Percentiles rank a stretch among this genome's conserved stretches.
These are phyloP conservation scores for Fusarium chuoi DNA, from an alignment of 2,329 filamentous ascomycete genomes.

Conservation along the genomic window DNA sequence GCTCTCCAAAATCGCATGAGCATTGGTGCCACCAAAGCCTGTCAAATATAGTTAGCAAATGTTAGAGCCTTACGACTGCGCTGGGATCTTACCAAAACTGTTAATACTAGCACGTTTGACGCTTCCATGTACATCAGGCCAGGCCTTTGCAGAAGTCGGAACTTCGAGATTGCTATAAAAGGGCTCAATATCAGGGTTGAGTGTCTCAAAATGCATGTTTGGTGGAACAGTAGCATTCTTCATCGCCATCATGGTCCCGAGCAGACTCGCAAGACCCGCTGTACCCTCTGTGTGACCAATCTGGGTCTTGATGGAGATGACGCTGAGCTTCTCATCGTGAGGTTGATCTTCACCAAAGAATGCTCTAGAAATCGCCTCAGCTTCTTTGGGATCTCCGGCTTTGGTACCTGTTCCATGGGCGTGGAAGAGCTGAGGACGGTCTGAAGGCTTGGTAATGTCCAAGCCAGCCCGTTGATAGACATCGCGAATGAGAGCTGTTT, in stretches of 20 bases:
- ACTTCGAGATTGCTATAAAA: neutral
- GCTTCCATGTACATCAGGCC: neutral
- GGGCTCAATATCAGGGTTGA: neutral
- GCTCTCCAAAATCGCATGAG: slow-evolving; percentile 17
- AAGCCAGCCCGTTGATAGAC: neutral
- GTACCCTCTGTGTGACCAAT: slow-evolving; percentile 21
- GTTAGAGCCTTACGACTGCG: accelerated
- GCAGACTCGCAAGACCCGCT: neutral
- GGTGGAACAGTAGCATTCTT: neutral
- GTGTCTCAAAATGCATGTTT: neutral
- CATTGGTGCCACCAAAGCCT: slow-evolving; percentile 22
- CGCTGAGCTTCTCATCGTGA: neutral
- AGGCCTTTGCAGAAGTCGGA: neutral
- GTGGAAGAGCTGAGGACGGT: slow-evolving; percentile 10
- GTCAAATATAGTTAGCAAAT: neutral
- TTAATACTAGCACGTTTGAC: slow-evolving; percentile 5
- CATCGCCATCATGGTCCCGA: neutral
- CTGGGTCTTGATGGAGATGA: slow-evolving; percentile 14
- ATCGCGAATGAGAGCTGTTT: neutral
- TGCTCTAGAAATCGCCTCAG: slow-evolving; percentile 6
- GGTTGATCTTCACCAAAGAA: neutral
- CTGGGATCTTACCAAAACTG: neutral
- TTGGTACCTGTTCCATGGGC: slow-evolving; percentile 28
- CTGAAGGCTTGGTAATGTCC: neutral
- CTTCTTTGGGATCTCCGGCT: slow-evolving; percentile 21